A percentile compares a stretch with the other conserved stretches of the same genome.
phyloP scores from a whole-genome alignment of 2,329 filamentous ascomycete genomes.

The Phoma sp. region DNA sequence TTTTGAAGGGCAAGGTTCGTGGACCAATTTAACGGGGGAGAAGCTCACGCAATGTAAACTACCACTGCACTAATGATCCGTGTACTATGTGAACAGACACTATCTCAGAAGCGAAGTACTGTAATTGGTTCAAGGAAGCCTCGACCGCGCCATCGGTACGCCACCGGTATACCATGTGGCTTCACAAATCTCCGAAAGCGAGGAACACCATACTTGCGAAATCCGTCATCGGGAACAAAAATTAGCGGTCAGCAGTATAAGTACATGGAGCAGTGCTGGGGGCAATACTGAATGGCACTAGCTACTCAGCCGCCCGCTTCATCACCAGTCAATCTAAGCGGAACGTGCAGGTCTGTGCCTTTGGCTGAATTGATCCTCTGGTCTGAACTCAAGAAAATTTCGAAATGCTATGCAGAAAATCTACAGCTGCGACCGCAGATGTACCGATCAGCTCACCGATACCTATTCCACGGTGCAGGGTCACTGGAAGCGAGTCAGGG shows the following conservation, averaged over 20 bases:
- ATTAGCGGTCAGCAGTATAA: not conserved
- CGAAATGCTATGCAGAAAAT: not conserved
- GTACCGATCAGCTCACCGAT: not conserved
- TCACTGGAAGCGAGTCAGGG: not conserved
- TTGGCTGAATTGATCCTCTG: no score
- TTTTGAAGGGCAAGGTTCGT: not conserved
- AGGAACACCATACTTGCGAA: not conserved
- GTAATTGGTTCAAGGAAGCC: not conserved
- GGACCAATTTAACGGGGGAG: not conserved
- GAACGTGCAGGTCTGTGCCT: no score
- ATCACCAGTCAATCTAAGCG: no score
- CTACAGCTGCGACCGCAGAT: not conserved
- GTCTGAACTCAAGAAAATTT: no score
- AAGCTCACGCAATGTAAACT: no score
- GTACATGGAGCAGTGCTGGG: no score
- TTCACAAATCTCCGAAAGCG: not conserved
- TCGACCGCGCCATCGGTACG: not conserved
- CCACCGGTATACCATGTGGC: not conserved
- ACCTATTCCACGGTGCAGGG: not conserved
- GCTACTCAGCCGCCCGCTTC: no score
- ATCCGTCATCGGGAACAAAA: not conserved
- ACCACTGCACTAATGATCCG: not conserved
- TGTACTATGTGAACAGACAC: not conserved
- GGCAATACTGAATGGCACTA: no score
- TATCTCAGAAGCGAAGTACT: not conserved